Base-by-base conservation (phyloP, 108 stramenopile genomes). In the Cyclostephanos tholiformis region DNA sequence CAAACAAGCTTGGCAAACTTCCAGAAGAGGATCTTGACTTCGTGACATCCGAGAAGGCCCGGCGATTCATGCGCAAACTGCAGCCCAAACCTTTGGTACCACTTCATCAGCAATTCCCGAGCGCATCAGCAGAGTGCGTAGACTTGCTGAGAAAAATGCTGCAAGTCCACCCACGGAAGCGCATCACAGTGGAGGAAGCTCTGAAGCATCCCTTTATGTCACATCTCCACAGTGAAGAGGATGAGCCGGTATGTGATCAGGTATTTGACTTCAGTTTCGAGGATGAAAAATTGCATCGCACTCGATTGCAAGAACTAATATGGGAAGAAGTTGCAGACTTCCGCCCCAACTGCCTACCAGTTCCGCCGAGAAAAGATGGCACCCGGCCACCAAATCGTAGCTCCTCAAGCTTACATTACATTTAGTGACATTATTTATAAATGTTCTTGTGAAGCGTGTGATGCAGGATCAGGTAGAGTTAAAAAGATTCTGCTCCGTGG, bases 181-280 rank as follows among this genome's bases (percentile, higher is more conserved):
- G 98, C 23, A 89, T 94, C 71, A 87, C 89, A 38, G 97, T 98
- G 8, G 87, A 86, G 59, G 92, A 97, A 64, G 94, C 98, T 30
- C 85, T 99, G 58, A 76, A 82, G 32, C 98, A 99, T 80, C 94
- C 97, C 19, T 99, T 94, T 79, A 85, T 99, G 75, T 70, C 93
- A 39, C 85, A 88, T 38, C 83, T 97, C 35, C 95, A 95, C 79
- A 91, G 77, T 49, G 80, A 87, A 39, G 88, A 90, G 20, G 96
- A 96, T 62, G 97, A 96, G 79, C 93, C 93, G 20, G 85, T 82
- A 8, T 85, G 86, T 44, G 67, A 79, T 9, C 68, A 72, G 12
- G 56, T 74, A 7, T 94, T 95, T 70, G 95, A 95, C 57, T 95
- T 94, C 50, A 82, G 76, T 36, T 94, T 95, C 65, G 97, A 97